Percentiles rank a stretch among this genome's conserved stretches.
phyloP scores from a whole-genome alignment of 2,329 filamentous ascomycete species.

The Hymenoscyphus linearis region DNA sequence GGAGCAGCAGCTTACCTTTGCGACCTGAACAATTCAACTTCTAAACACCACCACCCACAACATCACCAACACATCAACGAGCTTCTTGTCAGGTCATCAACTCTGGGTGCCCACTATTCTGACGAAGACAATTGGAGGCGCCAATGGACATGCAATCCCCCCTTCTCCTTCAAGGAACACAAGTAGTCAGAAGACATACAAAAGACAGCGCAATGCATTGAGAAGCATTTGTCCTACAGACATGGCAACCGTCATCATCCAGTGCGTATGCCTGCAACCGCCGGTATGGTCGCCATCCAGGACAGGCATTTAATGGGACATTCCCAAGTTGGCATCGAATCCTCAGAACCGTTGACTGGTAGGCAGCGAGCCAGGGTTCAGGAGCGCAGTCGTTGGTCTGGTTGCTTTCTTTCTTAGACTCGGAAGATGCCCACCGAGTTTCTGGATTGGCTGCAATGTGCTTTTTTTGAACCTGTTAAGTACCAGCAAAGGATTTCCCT shows the following conservation, averaged over 20 bases:
- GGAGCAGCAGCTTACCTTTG: neutral
- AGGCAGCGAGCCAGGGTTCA: neutral
- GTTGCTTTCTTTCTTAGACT: neutral
- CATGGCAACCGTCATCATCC: neutral
- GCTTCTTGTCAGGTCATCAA: neutral
- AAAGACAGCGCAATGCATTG: neutral
- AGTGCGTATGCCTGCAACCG: neutral
- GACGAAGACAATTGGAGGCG: neutral
- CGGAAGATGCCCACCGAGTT: neutral
- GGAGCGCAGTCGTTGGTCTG: neutral
- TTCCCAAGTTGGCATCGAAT: neutral
- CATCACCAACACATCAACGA: neutral
- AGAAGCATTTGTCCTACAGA: neutral
- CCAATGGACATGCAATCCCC: neutral
- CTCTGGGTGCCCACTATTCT: neutral
- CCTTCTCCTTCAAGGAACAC: neutral
- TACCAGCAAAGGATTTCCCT: conserved; percentile 3
- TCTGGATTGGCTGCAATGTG: neutral
- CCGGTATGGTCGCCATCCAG: neutral
- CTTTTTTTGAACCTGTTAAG: neutral
- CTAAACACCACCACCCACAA: neutral
- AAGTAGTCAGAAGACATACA: neutral
- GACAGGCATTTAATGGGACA: neutral
- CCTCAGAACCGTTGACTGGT: neutral
- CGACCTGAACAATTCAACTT: neutral